These are phyloP conservation scores for Monilinia fructigena DNA, from an alignment of 2,329 filamentous ascomycete species.

Conservation along the genomic window DNA sequence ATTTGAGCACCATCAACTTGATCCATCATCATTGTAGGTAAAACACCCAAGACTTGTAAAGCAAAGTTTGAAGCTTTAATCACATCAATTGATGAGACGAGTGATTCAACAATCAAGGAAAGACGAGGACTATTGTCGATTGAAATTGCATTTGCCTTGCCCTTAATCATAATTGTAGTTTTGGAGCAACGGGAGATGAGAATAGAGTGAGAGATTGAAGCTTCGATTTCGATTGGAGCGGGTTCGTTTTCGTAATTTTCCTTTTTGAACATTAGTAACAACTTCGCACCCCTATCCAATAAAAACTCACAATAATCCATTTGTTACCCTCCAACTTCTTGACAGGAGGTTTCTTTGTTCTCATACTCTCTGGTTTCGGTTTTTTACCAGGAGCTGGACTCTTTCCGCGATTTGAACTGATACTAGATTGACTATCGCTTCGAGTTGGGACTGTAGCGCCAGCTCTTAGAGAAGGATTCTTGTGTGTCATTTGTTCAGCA, in stretches of 20 bases:
- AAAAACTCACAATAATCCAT: slow-evolving; percentile 74
- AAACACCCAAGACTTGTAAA: slow-evolving; percentile 80
- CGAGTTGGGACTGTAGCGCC: slow-evolving; percentile 65
- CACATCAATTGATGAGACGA: slow-evolving; percentile 88
- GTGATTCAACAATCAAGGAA: slow-evolving; percentile 82
- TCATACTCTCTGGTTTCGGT: slow-evolving; percentile 82
- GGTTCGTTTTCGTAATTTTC: slow-evolving; percentile 85
- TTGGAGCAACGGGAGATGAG: slow-evolving; percentile 91
- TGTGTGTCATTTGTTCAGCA: slow-evolving; percentile 95
- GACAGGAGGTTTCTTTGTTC: slow-evolving; percentile 75
- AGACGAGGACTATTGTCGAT: slow-evolving; percentile 85
- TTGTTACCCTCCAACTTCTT: slow-evolving; percentile 86
- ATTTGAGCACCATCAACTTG: slow-evolving; percentile 88
- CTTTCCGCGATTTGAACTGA: slow-evolving; percentile 63
- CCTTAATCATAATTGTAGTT: slow-evolving; percentile 81
- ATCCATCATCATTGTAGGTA: slow-evolving; percentile 87
- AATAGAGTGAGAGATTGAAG: slow-evolving; percentile 80
- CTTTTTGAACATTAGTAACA: slow-evolving; percentile 43
- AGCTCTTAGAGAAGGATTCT: slow-evolving; percentile 84
- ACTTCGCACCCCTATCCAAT: neutral
- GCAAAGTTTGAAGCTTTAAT: slow-evolving; percentile 96
- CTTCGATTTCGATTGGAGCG: slow-evolving; percentile 76
- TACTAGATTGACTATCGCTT: slow-evolving; percentile 52
- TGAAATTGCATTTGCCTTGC: slow-evolving; percentile 96
- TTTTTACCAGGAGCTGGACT: slow-evolving; percentile 86